phyloP scores from a whole-genome alignment of 73 alveolate genomes.

The Blepharisma stoltei region DNA sequence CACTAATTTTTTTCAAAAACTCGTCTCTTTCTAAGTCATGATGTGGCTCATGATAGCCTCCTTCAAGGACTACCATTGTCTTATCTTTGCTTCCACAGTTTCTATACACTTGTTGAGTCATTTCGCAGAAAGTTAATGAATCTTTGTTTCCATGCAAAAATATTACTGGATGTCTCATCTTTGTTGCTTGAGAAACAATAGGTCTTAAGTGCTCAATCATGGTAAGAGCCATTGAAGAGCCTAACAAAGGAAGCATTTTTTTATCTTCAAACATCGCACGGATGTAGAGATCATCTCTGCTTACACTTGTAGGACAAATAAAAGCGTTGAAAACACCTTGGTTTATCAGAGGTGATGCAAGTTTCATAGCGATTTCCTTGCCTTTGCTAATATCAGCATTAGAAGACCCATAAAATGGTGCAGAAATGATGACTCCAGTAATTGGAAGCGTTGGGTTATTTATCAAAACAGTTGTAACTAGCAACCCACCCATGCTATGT shows the following conservation, averaged over 20 bases:
- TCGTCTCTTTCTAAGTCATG: constrained; percentile 32
- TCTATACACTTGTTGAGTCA: constrained; percentile 45
- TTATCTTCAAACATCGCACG: constrained; percentile 23
- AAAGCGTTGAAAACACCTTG: background rate
- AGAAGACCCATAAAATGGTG: constrained; percentile 50
- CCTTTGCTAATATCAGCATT: constrained; percentile 37
- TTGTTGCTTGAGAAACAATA: constrained; percentile 28
- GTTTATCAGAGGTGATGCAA: constrained; percentile 34
- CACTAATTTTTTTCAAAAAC: background rate
- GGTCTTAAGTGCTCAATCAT: constrained; percentile 29
- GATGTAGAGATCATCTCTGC: background rate
- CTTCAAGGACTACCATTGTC: background rate
- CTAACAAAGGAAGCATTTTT: constrained; percentile 24
- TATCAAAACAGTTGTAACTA: constrained; percentile 53
- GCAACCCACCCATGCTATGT: constrained; percentile 87
- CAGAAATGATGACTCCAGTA: constrained; percentile 56
- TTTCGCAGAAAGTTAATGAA: constrained; percentile 40
- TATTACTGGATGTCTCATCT: constrained; percentile 40
- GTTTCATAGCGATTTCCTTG: constrained; percentile 44
- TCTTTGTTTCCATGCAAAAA: constrained; percentile 62
- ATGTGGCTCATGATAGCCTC: constrained; percentile 34
- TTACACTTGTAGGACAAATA: constrained; percentile 18
- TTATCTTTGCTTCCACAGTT: constrained; percentile 41
- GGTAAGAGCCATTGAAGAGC: background rate
- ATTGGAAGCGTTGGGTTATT: constrained; percentile 60